Conservation (phyloP, 2,329 filamentous ascomycete species). For the Laburnicola sp. region DNA sequence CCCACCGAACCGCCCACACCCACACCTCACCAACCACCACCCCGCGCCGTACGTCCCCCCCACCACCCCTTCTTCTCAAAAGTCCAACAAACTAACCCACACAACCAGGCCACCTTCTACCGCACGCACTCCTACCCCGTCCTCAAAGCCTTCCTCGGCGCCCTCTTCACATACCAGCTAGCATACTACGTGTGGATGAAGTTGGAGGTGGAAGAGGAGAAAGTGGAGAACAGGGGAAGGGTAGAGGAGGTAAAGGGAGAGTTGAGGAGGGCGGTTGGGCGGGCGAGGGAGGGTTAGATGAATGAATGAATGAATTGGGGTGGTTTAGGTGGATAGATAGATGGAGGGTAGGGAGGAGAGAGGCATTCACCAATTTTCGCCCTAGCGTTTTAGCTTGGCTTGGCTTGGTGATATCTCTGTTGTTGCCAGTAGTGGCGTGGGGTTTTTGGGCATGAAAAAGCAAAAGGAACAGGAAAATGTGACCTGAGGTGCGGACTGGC, state of each 20-base stretch:
- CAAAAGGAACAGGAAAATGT: too few relatives aligned
- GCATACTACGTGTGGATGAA: conserved; percentile 74
- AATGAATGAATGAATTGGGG: too few relatives aligned
- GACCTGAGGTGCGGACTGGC: too few relatives aligned
- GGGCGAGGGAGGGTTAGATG: conserved; percentile 18
- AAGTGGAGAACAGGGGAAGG: conserved; percentile 52
- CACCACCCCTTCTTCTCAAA: background rate
- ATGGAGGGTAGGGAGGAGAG: conserved; percentile 13
- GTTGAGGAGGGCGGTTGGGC: conserved; percentile 25
- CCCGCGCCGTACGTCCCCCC: conserved; percentile 25
- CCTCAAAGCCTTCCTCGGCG: conserved; percentile 72
- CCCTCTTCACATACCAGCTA: conserved; percentile 78
- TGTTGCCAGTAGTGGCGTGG: too few relatives aligned
- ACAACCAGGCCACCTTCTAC: conserved; percentile 66
- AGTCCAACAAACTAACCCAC: conserved; percentile 9
- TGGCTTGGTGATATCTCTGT: too few relatives aligned
- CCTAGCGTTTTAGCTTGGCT: too few relatives aligned
- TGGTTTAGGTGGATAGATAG: conserved; percentile 13
- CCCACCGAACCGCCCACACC: conserved; percentile 13
- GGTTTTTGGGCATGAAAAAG: too few relatives aligned
- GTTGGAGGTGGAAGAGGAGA: conserved; percentile 72
- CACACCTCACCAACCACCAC: conserved; percentile 19
- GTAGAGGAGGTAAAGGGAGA: conserved; percentile 27
- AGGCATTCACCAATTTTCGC: too few relatives aligned
- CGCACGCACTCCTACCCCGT: conserved; percentile 73